A percentile compares a stretch with the other conserved stretches of the same genome.
These are phyloP conservation scores for Gleditsia sinensis DNA, from an alignment of 306 rosid species.

Conservation along the genomic window DNA sequence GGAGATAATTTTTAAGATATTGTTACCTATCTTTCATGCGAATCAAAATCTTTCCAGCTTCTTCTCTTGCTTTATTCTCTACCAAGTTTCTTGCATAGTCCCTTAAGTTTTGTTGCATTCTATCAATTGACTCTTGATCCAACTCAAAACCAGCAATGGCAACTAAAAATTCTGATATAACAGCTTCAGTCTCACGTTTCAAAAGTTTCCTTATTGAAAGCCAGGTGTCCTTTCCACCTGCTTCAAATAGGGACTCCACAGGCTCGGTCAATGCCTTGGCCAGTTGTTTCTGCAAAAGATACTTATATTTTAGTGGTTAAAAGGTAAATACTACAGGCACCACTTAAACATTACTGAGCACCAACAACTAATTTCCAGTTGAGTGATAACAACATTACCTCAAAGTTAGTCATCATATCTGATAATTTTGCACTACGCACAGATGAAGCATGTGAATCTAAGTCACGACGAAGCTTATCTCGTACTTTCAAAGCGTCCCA, in stretches of 20 bases:
- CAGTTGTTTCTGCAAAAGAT: slow-evolving; percentile 63
- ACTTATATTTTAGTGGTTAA: slow-evolving; percentile 23
- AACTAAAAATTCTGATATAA: slow-evolving; percentile 49
- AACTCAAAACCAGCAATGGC: slow-evolving; percentile 73
- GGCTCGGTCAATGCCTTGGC: slow-evolving; percentile 63
- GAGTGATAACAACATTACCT: slow-evolving; percentile 51
- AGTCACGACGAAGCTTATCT: slow-evolving; percentile 76
- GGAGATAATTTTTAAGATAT: slow-evolving; percentile 2
- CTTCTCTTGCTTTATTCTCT: slow-evolving; percentile 79
- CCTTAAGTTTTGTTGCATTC: slow-evolving; percentile 56
- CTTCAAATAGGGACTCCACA: slow-evolving; percentile 70
- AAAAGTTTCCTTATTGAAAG: slow-evolving; percentile 70
- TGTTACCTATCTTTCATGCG: slow-evolving; percentile 90
- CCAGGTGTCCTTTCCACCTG: slow-evolving; percentile 78
- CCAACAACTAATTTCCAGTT: slow-evolving; percentile 21
- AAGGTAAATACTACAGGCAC: slow-evolving; percentile 1
- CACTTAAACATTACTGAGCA: slow-evolving; percentile 6
- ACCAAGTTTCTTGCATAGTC: slow-evolving; percentile 74
- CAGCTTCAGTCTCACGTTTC: slow-evolving; percentile 63
- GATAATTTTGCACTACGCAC: slow-evolving; percentile 59
- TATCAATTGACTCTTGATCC: slow-evolving; percentile 55
- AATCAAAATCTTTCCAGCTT: slow-evolving; percentile 74
- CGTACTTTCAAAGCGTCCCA: slow-evolving; percentile 72
- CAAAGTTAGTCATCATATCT: slow-evolving; percentile 47
- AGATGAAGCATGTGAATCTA: slow-evolving; percentile 62